Evolutionary conservation across 1,139 yeast species (phyloP), one percentile per base, ranked within the genome.

Genomic region (Yamadazyma siamensis): DNA sequence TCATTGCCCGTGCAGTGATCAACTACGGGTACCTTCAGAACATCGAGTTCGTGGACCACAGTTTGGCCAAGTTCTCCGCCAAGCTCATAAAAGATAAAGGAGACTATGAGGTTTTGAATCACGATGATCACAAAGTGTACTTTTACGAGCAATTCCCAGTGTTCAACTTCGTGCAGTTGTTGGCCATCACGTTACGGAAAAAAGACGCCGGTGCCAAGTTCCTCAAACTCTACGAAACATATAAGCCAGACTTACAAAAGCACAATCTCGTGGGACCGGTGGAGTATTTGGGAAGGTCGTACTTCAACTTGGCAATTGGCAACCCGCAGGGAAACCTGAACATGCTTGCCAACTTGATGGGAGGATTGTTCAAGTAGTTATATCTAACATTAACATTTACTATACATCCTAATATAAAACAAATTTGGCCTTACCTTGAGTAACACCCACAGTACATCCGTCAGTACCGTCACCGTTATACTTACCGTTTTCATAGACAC

Each of bases 261-360:
- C 26, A 49, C 26, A 62, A 56, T 13, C 58, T 73, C 20, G 34
- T 52, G 13, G 58, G 59, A 3, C 68, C 76, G 9, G 60, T 75
- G 23, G 77, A 72, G 27, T 72, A 68, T 32, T 52, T 82, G 35
- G 70, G 72, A 3, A 62, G 65, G 30, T 52, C 69, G 19, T 65
- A 63, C 43, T 67, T 59, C 39, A 51, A 50, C 16, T 54, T 67
- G 40, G 54, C 52, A 26, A 44, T 65, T 44, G 84, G 82, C 10
- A 74, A 80, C 26, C 58, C 72, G 12, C 76, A 69, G 31, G 75
- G 71, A 29, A 80, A 75, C 35, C 70, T 69, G 12, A 86, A 87
- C 50, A 66, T 85, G 65, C 61, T 89, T 48, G 91, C 87, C 46
- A 87, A 82, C 48, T 69, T 89, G 65, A 85, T 89, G 95, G 80